Percentiles rank a stretch among this genome's conserved stretches.
Conservation (phyloP, 352 stramenopile genomes). For the Phytophthora multivora region DNA sequence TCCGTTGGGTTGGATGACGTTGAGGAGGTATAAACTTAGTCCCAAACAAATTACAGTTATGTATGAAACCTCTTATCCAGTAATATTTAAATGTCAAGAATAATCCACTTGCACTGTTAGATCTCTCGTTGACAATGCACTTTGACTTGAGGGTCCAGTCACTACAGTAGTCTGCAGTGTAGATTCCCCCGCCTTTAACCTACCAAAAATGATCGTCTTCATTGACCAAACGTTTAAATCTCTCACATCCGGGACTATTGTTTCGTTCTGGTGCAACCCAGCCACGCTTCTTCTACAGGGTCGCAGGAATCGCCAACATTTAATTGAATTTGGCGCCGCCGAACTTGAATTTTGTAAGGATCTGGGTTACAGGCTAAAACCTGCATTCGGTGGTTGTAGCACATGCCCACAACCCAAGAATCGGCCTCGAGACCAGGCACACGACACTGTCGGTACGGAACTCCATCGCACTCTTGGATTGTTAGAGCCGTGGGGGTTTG, state of each 20-base stretch:
- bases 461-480: constrained; percentile 37
- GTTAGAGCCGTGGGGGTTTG: constrained; percentile 28
- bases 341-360: constrained; percentile 33
- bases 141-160: too few species aligned
- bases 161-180: too few species aligned
- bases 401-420: constrained; percentile 34
- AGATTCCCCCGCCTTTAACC: too few species aligned
- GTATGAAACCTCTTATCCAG: too few species aligned
- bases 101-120: too few species aligned
- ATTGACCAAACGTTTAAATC: too few species aligned
- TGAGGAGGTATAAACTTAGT: too few species aligned
- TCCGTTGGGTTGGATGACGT: too few species aligned
- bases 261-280: constrained; percentile 22
- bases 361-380: constrained; percentile 39
- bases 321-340: constrained; percentile 31
- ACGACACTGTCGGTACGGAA: constrained; percentile 38
- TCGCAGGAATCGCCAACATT: constrained; percentile 25
- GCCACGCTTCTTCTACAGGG: constrained; percentile 35
- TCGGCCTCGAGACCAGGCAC: constrained; percentile 7
- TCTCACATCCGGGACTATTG: background rate
- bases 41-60: too few species aligned
- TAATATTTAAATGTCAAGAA: too few species aligned
- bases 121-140: too few species aligned
- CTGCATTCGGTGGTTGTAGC: constrained; percentile 43
- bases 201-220: too few species aligned